Percentiles rank a stretch among this genome's conserved stretches.
Evolutionary conservation across 805 yeast species (phyloP).

Genomic region (Starmerella powellii): DNA sequence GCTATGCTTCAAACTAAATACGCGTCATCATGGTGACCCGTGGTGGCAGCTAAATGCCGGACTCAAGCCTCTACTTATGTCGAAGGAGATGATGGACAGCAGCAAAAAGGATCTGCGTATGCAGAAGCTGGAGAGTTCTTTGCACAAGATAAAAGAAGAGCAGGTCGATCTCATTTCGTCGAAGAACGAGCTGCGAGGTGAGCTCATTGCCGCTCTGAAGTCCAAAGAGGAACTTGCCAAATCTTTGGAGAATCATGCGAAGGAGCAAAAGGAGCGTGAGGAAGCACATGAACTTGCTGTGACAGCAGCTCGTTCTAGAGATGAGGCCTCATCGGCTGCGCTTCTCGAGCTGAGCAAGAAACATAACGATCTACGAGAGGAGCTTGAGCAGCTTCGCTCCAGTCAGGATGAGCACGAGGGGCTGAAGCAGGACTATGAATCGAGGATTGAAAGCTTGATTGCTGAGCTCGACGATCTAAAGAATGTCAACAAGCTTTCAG

Average conservation of each 20-base stretch:
- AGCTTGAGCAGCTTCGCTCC: constrained; percentile 2
- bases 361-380: constrained; percentile 6
- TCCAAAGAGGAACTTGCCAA: constrained; percentile 27
- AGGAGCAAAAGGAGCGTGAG: constrained; percentile 6
- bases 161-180: constrained; percentile 27
- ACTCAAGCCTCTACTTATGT: constrained; percentile 63
- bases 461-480: too few species aligned
- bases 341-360: constrained; percentile 12
- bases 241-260: constrained; percentile 23
- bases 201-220: constrained; percentile 29
- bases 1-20: constrained; percentile 44
- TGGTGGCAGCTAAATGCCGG: constrained; percentile 70
- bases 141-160: constrained; percentile 23
- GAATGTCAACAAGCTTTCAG: too few species aligned
- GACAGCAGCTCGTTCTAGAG: constrained; percentile 10
- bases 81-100: constrained; percentile 24
- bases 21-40: constrained; percentile 40
- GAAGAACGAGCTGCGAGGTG: constrained; percentile 30
- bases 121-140: constrained; percentile 26
- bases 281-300: constrained; percentile 15
- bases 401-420: background rate
- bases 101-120: constrained; percentile 23
- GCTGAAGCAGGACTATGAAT: background rate
- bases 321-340: constrained; percentile 16
- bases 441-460: too few species aligned